A percentile compares a stretch with the other conserved stretches of the same genome.
These are phyloP conservation scores for Plantago coronopus DNA, from an alignment of 305 asterid species.

Conservation along the genomic window DNA sequence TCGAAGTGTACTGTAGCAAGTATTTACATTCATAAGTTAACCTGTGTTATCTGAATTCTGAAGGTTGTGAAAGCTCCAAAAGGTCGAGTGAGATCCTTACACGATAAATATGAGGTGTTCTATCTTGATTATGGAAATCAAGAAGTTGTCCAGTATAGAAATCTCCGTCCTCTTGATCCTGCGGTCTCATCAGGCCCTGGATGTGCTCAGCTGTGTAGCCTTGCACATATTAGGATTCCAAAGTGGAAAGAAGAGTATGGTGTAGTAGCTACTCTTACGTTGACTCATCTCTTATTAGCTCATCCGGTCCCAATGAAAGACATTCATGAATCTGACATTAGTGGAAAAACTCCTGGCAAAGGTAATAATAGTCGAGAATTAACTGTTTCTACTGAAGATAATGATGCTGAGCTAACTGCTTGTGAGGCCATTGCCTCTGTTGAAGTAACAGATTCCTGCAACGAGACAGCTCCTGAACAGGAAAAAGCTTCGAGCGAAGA, in stretches of 20 bases:
- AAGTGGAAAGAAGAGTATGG: slow-evolving; percentile 80
- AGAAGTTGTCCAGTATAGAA: slow-evolving; percentile 66
- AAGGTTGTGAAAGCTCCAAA: slow-evolving; percentile 91
- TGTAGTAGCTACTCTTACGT: slow-evolving; percentile 75
- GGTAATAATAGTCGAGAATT: too few relatives aligned
- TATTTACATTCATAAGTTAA: not conserved
- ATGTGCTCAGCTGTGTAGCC: slow-evolving; percentile 85
- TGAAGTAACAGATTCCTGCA: too few relatives aligned
- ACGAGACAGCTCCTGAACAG: not conserved
- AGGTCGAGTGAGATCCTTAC: slow-evolving; percentile 60
- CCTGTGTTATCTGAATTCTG: not conserved
- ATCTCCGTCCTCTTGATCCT: slow-evolving; percentile 72
- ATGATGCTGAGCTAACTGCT: too few relatives aligned
- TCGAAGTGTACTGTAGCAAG: too few relatives aligned
- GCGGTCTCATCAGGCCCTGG: slow-evolving; percentile 75
- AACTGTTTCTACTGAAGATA: too few relatives aligned
- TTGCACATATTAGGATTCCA: slow-evolving; percentile 81
- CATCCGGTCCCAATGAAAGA: slow-evolving; percentile 55
- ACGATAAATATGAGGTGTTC: slow-evolving; percentile 86
- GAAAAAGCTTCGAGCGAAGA: too few relatives aligned
- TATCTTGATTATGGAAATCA: slow-evolving; percentile 95
- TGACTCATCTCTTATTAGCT: slow-evolving; percentile 63
- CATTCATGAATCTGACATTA: too few relatives aligned
- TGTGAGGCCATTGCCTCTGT: too few relatives aligned
- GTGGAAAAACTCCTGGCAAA: too few relatives aligned